Percentiles rank a stretch among this genome's conserved stretches.
Conservation (phyloP, 169 alveolate genomes). For the Plasmodium gonderi region DNA sequence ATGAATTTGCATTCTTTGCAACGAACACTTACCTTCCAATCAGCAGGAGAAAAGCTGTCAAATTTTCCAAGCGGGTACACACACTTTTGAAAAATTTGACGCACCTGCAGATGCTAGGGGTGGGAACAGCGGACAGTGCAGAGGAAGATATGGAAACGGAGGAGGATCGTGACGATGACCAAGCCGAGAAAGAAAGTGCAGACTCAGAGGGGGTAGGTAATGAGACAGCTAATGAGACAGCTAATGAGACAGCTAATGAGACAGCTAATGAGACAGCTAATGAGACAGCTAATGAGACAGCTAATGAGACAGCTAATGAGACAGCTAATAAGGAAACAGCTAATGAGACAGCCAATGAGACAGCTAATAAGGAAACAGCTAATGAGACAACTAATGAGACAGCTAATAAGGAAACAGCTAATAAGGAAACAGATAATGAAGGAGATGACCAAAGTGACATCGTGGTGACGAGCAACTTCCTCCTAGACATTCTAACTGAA, state of each 20-base stretch:
- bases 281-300: no score
- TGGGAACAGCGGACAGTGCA: neutral
- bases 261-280: neutral
- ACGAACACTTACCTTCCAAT: conserved; percentile 2
- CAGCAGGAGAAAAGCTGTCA: neutral
- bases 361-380: neutral
- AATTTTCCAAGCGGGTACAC: conserved; percentile 7
- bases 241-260: neutral
- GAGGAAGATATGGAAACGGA: neutral
- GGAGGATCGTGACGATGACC: neutral
- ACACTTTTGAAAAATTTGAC: conserved; percentile 5
- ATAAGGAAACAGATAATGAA: neutral
- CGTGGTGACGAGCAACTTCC: conserved; percentile 5
- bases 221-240: neutral
- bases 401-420: neutral
- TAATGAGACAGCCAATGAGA: neutral
- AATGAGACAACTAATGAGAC: neutral
- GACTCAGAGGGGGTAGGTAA: no score
- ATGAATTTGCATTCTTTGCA: conserved; percentile 6
- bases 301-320: neutral
- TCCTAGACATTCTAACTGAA: neutral
- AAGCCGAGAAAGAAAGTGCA: no score
- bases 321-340: neutral
- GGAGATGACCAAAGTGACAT: neutral
- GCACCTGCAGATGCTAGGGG: neutral